Base-by-base conservation (phyloP, 2,329 filamentous ascomycete genomes). In the Penicillium decumbens region DNA sequence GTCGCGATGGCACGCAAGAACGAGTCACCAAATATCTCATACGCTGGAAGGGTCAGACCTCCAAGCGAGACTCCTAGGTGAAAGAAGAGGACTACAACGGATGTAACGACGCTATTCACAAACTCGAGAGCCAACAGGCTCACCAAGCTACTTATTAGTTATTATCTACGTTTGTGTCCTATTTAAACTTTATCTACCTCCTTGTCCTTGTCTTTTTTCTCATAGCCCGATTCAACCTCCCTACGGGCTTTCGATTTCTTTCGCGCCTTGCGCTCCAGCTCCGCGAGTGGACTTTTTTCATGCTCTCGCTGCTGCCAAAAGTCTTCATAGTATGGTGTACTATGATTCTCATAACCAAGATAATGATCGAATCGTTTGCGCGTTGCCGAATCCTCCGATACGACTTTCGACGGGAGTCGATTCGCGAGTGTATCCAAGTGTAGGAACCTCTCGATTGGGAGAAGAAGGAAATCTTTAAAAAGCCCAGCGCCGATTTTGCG, bases 261-360 rank as follows among this genome's bases (percentile, higher is more conserved):
- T 28, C 28, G 43, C 4, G 40, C 41, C 38, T 47, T 45, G 23
- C 42, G 30, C 32, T 51, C 49, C 5, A 43, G 18, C 28, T 33
- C 39, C 7, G 38, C 43, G 23, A 56, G 13, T 4, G 47, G 39
- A 15, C 18, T 28, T 9, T 41, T 33, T 30, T 61, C 56, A 27
- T 54, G 55, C 43, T 68, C 60, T 27, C 58, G 53, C 23, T 54
- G 48, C 23, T 60, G 55, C 65, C 65, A 68, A 41, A 68, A 65
- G 50, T 67, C 65, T 3, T 67, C 63, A 24, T 65, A 63, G 20
- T 57, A 43, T 10, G 62, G 53, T 24, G 49, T 55, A 15, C 54
- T 53, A 25, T 55, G 44, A 6, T 54, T 47, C 25, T 54, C 53
- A 24, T 58, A 59, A 0, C 58, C 57, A 4, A 65, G 54, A 41